Conservation (phyloP, 1,284 basidiomycete genomes). For the Marasmius fiardii region DNA sequence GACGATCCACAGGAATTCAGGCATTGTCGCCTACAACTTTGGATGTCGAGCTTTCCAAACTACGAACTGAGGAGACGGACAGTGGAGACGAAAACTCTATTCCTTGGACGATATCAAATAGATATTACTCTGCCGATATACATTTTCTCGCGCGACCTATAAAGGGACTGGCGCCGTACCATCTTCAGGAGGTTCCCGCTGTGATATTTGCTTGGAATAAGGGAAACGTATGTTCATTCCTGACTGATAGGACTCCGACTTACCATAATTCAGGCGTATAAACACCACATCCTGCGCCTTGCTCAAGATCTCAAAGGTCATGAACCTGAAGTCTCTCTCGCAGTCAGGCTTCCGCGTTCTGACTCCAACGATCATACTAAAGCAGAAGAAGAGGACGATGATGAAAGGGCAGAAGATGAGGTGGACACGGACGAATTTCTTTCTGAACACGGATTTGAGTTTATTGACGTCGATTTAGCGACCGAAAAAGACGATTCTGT, state of each 20-base stretch:
- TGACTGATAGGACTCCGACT: constrained; percentile 11
- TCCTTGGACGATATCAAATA: constrained; percentile 80
- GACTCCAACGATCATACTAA: constrained; percentile 3
- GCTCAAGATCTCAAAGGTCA: constrained; percentile 40
- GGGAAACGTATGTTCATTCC: constrained; percentile 51
- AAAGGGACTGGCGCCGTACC: constrained; percentile 34
- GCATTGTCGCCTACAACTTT: constrained; percentile 14
- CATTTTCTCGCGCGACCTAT: constrained; percentile 56
- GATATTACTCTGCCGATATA: constrained; percentile 81
- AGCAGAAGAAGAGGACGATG: constrained; percentile 1
- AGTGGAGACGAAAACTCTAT: constrained; percentile 24
- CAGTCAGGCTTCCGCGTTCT: constrained; percentile 45
- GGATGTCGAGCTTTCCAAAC: background rate
- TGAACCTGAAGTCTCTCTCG: constrained; percentile 69
- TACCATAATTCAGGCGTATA: constrained; percentile 38
- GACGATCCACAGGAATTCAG: constrained; percentile 18
- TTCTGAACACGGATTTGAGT: constrained; percentile 70
- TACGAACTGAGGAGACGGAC: constrained; percentile 12
- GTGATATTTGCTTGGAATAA: constrained; percentile 67
- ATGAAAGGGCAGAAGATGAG: constrained; percentile 34
- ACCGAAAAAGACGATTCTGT: constrained; percentile 1
- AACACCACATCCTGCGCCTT: constrained; percentile 49
- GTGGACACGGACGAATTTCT: constrained; percentile 58
- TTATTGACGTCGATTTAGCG: constrained; percentile 42
- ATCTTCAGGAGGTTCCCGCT: constrained; percentile 53